A percentile compares a stretch with the other conserved stretches of the same genome.
Evolutionary conservation across 805 yeast species (phyloP).

Genomic region (Lipomyces spencermartinsiae): DNA sequence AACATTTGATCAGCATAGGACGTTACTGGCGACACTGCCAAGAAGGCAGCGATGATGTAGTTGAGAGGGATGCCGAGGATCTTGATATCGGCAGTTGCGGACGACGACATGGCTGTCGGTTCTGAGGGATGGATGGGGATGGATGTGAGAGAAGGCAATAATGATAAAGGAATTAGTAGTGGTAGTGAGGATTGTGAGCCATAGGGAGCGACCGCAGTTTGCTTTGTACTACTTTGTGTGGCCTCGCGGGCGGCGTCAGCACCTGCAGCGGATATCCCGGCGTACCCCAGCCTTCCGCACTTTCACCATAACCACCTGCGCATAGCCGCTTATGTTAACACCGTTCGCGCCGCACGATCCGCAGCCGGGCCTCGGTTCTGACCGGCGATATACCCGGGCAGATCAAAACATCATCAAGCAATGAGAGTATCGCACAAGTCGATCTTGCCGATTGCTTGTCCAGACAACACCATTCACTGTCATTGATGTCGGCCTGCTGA

Average conservation of each 20-base stretch:
- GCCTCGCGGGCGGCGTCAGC: neutral
- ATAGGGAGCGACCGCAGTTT: neutral
- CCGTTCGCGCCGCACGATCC: too few species aligned
- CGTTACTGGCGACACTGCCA: constrained; percentile 81
- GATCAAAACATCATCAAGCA: too few species aligned
- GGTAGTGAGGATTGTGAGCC: neutral
- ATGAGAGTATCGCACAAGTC: too few species aligned
- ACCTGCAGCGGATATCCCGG: too few species aligned
- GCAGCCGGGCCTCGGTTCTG: too few species aligned
- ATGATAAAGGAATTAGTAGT: neutral
- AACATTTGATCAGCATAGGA: constrained; percentile 86
- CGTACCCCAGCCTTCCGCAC: too few species aligned
- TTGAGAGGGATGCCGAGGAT: constrained; percentile 57
- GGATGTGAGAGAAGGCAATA: neutral
- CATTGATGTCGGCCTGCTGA: too few species aligned
- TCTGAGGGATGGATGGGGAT: neutral
- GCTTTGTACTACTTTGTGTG: neutral
- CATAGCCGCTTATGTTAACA: too few species aligned
- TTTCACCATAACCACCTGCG: too few species aligned
- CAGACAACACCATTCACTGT: too few species aligned
- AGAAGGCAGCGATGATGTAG: constrained; percentile 64
- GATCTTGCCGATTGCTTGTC: too few species aligned
- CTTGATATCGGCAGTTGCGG: constrained; percentile 50
- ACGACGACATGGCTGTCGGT: constrained; percentile 17
- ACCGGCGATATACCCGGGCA: too few species aligned